Base-by-base conservation (phyloP, 148 eudicot genomes). In the Diospyros kaki region DNA sequence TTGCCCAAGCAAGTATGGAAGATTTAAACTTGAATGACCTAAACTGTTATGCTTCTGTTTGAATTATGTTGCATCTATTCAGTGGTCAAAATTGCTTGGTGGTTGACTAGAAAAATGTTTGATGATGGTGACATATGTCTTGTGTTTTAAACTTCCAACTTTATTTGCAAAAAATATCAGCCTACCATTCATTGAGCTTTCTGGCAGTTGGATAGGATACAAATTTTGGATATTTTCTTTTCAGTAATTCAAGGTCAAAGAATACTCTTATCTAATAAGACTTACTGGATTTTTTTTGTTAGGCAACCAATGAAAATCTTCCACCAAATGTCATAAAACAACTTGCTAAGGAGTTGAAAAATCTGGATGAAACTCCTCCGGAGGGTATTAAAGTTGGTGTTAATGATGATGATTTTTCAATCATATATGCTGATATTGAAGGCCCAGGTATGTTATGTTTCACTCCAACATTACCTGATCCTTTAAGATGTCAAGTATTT, bases 291-390 rank as follows among this genome's bases (percentile, higher is more conserved):
- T 28, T 18, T 72, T 14, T 75, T 17, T 77, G 78, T 74, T 78
- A 95, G 98, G 97, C 98, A 60, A 95, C 97, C 75, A 95, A 95
- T 76, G 98, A 95, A 87, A 95, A 95, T 73, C 97, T 95, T 77
- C 98, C 98, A 41, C 97, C 97, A 75, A 95, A 92, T 74, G 98
- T 95, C 50, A 84, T 95, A 69, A 95, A 83, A 83, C 98, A 90
- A 83, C 91, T 94, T 58, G 97, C 96, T 2, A 94, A 89, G 84
- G 98, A 94, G 78, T 86, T 94, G 82, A 94, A 92, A 91, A 94
- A 88, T 82, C 96, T 94, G 65, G 91, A 94, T 83, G 98, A 92
- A 83, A 86, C 96, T 28, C 98, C 98, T 80, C 97, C 98, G 0
- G 98, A 94, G 77, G 98, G 98, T 73, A 94, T 94, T 75, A 94